A percentile compares a stretch with the other conserved stretches of the same genome.
These are phyloP conservation scores for Juglanconis sp. DNA, from an alignment of 2,329 filamentous ascomycete genomes.

Conservation along the genomic window DNA sequence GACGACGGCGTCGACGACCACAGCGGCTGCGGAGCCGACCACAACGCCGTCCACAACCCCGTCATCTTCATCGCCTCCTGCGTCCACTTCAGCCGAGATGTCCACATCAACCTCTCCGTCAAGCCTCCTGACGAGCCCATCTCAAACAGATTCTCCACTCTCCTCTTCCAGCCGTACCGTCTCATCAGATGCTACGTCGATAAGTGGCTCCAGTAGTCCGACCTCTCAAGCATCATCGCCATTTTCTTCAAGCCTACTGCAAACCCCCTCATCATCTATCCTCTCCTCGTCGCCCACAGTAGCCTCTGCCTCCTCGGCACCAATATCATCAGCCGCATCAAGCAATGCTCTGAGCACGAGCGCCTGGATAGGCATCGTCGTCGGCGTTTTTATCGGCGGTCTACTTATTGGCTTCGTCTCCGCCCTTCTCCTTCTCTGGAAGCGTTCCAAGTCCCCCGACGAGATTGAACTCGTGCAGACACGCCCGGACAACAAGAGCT, in stretches of 20 bases:
- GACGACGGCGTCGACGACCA: background rate
- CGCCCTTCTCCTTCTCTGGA: slow-evolving; percentile 26
- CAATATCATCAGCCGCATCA: background rate
- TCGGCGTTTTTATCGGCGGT: slow-evolving; percentile 29
- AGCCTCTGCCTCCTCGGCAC: background rate
- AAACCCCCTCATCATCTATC: background rate
- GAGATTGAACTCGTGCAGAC: background rate
- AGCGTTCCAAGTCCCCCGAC: slow-evolving; percentile 10
- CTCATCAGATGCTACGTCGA: background rate
- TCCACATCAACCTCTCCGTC: background rate
- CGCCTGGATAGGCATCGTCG: slow-evolving; percentile 26
- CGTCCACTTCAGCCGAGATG: background rate
- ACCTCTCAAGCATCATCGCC: background rate
- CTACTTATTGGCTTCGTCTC: slow-evolving; percentile 25
- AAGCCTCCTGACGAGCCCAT: background rate
- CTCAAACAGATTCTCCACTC: background rate
- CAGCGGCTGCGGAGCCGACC: background rate
- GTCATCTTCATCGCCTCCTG: background rate
- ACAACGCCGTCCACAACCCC: too few relatives aligned
- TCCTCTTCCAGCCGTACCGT: background rate
- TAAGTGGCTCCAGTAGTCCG: background rate
- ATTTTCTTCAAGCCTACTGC: background rate
- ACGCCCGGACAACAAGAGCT: background rate
- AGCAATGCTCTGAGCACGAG: slow-evolving; percentile 17
- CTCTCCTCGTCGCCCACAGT: background rate